Evolutionary conservation across 2,329 filamentous ascomycete genomes (phyloP).

Genomic region (Colletotrichum euphorbiae): DNA sequence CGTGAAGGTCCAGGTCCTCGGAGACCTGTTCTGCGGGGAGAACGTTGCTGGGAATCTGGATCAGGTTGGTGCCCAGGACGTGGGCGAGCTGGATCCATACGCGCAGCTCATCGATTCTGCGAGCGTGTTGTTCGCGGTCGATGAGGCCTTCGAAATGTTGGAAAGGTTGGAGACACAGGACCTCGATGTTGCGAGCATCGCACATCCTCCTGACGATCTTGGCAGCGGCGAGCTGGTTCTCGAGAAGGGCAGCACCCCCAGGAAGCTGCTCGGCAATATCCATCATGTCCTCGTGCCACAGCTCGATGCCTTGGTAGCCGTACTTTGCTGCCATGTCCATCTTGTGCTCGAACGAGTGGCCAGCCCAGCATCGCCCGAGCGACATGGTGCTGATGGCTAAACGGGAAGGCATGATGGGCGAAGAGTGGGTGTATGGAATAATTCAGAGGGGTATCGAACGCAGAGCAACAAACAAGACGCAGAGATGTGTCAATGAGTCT

Average conservation of each 20-base stretch:
- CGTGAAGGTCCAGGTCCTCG: slow-evolving; percentile 65
- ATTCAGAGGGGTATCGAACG: slow-evolving; percentile 15
- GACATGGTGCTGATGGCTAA: slow-evolving; percentile 83
- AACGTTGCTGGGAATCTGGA: slow-evolving; percentile 80
- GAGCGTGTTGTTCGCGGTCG: slow-evolving; percentile 68
- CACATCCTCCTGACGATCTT: slow-evolving; percentile 68
- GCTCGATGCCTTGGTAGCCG: slow-evolving; percentile 77
- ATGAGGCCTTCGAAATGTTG: slow-evolving; percentile 80
- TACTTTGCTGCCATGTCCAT: slow-evolving; percentile 74
- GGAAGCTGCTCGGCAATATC: slow-evolving; percentile 64
- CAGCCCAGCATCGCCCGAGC: slow-evolving; percentile 75
- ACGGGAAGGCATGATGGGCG: slow-evolving; percentile 61
- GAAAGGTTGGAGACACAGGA: slow-evolving; percentile 81
- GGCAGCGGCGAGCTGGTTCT: slow-evolving; percentile 69
- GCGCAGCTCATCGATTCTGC: slow-evolving; percentile 70
- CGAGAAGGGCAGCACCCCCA: slow-evolving; percentile 50
- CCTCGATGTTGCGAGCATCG: slow-evolving; percentile 62
- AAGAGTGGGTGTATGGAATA: neutral
- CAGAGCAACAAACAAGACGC: neutral
- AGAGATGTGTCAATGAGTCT: neutral
- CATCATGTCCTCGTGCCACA: slow-evolving; percentile 82
- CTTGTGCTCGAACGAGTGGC: slow-evolving; percentile 75
- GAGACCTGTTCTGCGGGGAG: slow-evolving; percentile 61
- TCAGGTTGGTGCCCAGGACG: slow-evolving; percentile 75
- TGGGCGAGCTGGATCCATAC: slow-evolving; percentile 77